Evolutionary conservation across 768 basidiomycete genomes (phyloP).

Genomic region (Phylloporus sp.): DNA sequence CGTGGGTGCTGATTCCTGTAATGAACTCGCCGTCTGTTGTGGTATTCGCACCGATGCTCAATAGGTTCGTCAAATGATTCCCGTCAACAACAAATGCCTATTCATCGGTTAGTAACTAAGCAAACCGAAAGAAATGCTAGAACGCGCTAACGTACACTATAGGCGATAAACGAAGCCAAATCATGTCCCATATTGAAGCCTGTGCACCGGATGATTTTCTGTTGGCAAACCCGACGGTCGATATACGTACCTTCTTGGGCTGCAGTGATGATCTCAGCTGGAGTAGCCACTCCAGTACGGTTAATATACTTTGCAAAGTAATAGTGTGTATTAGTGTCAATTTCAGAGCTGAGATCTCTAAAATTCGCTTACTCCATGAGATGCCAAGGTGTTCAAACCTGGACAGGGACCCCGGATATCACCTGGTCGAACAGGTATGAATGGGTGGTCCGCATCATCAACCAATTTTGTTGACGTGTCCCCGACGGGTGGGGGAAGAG

Average conservation of each 20-base stretch:
- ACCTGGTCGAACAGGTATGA: constrained; percentile 3
- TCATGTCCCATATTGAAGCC: constrained; percentile 24
- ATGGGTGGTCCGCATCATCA: constrained; percentile 17
- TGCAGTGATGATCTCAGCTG: constrained; percentile 22
- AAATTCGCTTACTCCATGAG: constrained; percentile 23
- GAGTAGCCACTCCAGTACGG: constrained; percentile 18
- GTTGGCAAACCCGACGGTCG: not conserved
- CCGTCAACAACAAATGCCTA: constrained; percentile 26
- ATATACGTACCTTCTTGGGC: constrained; percentile 17
- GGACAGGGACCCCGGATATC: constrained; percentile 27
- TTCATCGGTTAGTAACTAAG: constrained; percentile 2
- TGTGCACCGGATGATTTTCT: not conserved
- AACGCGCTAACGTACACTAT: constrained; percentile 13
- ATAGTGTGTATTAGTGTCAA: not conserved
- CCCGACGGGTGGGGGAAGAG: constrained; percentile 17
- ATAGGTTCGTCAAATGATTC: constrained; percentile 26
- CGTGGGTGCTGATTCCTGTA: constrained; percentile 18
- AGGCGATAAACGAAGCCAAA: constrained; percentile 19
- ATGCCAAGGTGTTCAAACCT: constrained; percentile 23
- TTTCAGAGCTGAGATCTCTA: not conserved
- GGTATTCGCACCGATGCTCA: constrained; percentile 22
- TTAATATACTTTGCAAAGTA: constrained; percentile 12
- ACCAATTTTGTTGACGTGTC: constrained; percentile 25
- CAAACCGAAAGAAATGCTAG: not conserved
- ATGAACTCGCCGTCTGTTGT: constrained; percentile 9